Evolutionary conservation across 2,329 filamentous ascomycete genomes (phyloP).

Genomic region (Emergomyces pasteurianus): DNA sequence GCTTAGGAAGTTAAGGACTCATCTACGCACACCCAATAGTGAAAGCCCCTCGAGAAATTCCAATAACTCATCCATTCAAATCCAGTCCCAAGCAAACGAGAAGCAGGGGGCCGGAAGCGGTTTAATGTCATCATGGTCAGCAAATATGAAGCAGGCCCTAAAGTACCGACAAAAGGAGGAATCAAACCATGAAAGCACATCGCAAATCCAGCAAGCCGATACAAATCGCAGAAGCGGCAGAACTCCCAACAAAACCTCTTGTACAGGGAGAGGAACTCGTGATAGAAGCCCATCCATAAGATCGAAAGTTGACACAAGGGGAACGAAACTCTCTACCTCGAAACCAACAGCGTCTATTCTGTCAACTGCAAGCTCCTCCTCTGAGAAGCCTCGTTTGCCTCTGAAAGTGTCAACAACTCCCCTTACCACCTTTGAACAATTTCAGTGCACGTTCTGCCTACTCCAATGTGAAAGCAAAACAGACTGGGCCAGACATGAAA

Average conservation of each 20-base stretch:
- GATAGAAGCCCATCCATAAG: not conserved
- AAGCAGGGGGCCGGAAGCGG: not conserved
- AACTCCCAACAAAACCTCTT: not conserved
- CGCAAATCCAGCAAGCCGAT: not conserved
- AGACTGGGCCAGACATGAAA: not conserved
- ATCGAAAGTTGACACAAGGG: not conserved
- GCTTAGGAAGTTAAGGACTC: not conserved
- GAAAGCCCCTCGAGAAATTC: not conserved
- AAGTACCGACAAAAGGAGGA: not conserved
- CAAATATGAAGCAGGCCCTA: not conserved
- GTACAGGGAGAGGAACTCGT: not conserved
- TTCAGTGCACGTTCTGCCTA: constrained; percentile 3
- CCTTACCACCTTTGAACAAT: not conserved
- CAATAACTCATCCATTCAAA: not conserved
- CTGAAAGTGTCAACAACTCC: not conserved
- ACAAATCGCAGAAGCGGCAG: not conserved
- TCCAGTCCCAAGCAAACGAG: not conserved
- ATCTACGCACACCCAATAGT: not conserved
- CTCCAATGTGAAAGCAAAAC: not conserved
- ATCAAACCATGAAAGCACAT: not conserved
- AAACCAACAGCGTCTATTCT: not conserved
- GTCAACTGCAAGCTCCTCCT: not conserved
- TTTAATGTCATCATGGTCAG: not conserved
- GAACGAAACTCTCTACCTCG: not conserved
- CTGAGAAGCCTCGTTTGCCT: not conserved